Percentiles rank a stretch among this genome's conserved stretches.
Evolutionary conservation across 2,329 filamentous ascomycete species (phyloP).

Genomic region (Aspergillus sp.): DNA sequence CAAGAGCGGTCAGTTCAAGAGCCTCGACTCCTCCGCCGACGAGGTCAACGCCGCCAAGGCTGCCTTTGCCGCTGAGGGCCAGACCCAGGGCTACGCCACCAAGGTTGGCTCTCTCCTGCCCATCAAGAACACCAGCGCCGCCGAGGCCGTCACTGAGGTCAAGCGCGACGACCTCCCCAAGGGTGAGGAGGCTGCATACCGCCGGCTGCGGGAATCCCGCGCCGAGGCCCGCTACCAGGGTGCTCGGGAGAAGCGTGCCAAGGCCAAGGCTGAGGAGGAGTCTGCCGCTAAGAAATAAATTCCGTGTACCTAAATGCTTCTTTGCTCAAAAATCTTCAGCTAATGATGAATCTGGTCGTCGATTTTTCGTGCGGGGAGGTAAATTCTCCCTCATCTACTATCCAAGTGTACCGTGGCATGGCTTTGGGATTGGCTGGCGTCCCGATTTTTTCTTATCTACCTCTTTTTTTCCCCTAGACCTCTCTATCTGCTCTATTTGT

Average conservation of each 20-base stretch:
- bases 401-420: slow-evolving; percentile 38
- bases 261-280: slow-evolving; percentile 75
- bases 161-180: slow-evolving; percentile 80
- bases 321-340: slow-evolving; percentile 31
- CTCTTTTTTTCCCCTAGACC: neutral
- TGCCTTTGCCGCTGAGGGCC: slow-evolving; percentile 52
- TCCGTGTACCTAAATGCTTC: slow-evolving; percentile 24
- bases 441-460: slow-evolving; percentile 20
- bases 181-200: slow-evolving; percentile 84
- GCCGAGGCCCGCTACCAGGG: slow-evolving; percentile 81
- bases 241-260: slow-evolving; percentile 88
- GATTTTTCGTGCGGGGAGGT: slow-evolving; percentile 41
- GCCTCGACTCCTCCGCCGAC: slow-evolving; percentile 84
- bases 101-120: slow-evolving; percentile 68
- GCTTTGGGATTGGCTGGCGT: slow-evolving; percentile 17
- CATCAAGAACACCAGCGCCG: slow-evolving; percentile 65
- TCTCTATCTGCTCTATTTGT: slow-evolving; percentile 30
- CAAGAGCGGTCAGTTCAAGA: slow-evolving; percentile 91
- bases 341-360: slow-evolving; percentile 45
- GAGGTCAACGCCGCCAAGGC: slow-evolving; percentile 73
- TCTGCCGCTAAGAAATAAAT: slow-evolving; percentile 59
- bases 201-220: slow-evolving; percentile 81
- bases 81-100: slow-evolving; percentile 58
- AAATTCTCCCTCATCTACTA: slow-evolving; percentile 21
- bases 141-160: slow-evolving; percentile 72